Evolutionary conservation across 2,329 filamentous ascomycete genomes (phyloP).

Genomic region (Penicillium sp.): DNA sequence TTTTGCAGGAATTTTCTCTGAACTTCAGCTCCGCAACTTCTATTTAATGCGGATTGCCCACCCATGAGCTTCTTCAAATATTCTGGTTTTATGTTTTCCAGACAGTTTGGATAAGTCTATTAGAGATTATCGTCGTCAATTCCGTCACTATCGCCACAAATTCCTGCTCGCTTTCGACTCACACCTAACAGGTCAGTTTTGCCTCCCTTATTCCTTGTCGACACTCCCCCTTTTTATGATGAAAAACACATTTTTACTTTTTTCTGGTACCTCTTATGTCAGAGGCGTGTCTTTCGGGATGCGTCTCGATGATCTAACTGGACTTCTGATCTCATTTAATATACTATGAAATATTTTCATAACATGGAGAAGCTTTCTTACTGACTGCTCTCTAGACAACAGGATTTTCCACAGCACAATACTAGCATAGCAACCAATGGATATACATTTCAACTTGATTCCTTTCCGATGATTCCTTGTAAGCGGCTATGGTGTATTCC

Average conservation of each 20-base stretch:
- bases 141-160: neutral
- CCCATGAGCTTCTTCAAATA: neutral
- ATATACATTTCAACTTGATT: neutral
- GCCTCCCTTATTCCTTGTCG: slow-evolving; percentile 29
- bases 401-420: neutral
- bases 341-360: slow-evolving; percentile 4
- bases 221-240: slow-evolving; percentile 40
- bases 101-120: neutral
- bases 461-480: neutral
- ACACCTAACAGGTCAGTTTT: slow-evolving; percentile 27
- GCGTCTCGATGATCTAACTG: slow-evolving; percentile 75
- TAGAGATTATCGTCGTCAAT: neutral
- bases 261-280: slow-evolving; percentile 99
- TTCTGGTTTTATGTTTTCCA: neutral
- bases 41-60: neutral
- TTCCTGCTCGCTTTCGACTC: neutral
- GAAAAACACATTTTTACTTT: slow-evolving; percentile 69
- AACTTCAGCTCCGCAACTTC: slow-evolving; percentile 1
- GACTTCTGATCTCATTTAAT: slow-evolving; percentile 69
- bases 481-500: neutral
- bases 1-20: slow-evolving; percentile 17
- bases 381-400: slow-evolving; percentile 20
- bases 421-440: neutral
- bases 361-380: slow-evolving; percentile 15
- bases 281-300: slow-evolving; percentile 51